Evolutionary conservation across 1,139 yeast genomes (phyloP), one percentile per base, ranked within the genome.

Genomic region (Kazachstania sp.): DNA sequence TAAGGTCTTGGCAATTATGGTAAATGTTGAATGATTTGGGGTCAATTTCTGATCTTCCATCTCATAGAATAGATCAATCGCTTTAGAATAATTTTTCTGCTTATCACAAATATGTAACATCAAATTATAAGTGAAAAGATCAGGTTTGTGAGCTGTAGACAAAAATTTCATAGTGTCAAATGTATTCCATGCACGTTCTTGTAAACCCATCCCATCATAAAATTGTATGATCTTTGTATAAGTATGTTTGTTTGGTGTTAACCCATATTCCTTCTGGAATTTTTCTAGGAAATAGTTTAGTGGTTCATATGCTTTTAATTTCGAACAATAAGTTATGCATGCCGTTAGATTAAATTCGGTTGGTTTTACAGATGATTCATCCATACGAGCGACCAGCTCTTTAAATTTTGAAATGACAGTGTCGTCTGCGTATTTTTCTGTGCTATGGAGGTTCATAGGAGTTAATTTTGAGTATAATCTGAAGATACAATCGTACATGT

Each of bases 101-200:
- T 77, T 75, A 4, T 81, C 77, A 50, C 86, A 79, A 1, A 87
- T 72, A 8, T 79, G 73, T 20, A 90, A 75, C 67, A 88, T 77
- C 15, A 84, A 77, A 50, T 82, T 81, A 64, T 87, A 92, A 1
- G 87, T 78, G 19, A 70, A 66, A 0, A 77, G 62, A 44, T 80
- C 83, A 0, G 97, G 97, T 45, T 77, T 75, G 49, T 61, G 64
- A 2, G 86, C 77, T 6, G 71, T 61, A 0, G 94, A 79, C 52
- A 83, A 66, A 61, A 86, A 90, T 63, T 87, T 90, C 88, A 92
- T 82, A 53, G 87, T 78, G 57, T 84, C 92, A 63, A 92, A 92
- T 1, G 86, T 71, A 45, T 81, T 79, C 49, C 78, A 75, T 0
- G 95, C 95, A 53, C 78, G 80, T 34, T 72, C 66, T 53, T 73